Evolutionary conservation across 2,329 filamentous ascomycete genomes (phyloP).

Genomic region (Cladophialophora bantiana): DNA sequence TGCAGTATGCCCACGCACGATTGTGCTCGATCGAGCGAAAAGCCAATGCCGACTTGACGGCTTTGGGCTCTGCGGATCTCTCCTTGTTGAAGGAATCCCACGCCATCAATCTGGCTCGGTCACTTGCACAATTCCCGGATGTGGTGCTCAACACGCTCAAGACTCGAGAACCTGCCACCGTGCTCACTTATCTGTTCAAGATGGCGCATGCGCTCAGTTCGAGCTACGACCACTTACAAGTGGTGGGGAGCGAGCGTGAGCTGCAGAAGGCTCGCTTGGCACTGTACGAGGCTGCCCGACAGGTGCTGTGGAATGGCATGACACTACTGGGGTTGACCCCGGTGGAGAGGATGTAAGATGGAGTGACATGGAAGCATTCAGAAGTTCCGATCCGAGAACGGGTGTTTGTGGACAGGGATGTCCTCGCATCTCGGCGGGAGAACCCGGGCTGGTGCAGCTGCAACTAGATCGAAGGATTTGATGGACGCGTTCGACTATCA

Average conservation of each 20-base stretch:
- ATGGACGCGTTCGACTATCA: conserved; percentile 5
- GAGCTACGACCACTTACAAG: conserved; percentile 68
- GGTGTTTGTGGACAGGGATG: conserved; percentile 18
- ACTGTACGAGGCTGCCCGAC: conserved; percentile 67
- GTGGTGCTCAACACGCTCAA: conserved; percentile 68
- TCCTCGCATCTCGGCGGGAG: conserved; percentile 24
- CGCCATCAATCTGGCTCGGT: conserved; percentile 66
- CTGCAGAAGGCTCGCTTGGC: conserved; percentile 66
- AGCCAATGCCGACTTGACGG: conserved; percentile 55
- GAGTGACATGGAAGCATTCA: conserved; percentile 12
- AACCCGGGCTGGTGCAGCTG: conserved; percentile 22
- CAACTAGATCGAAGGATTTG: conserved; percentile 10
- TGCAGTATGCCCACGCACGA: conserved; percentile 69
- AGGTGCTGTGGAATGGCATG: conserved; percentile 72
- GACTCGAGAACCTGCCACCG: conserved; percentile 70
- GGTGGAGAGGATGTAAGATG: conserved; percentile 57
- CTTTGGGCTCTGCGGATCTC: conserved; percentile 63
- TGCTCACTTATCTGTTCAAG: conserved; percentile 72
- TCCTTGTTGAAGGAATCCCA: conserved; percentile 68
- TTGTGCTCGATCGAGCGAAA: conserved; percentile 67
- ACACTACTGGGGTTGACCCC: conserved; percentile 69
- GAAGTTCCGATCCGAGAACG: conserved; percentile 8
- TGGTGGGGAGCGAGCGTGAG: conserved; percentile 65
- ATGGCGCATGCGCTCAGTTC: conserved; percentile 69
- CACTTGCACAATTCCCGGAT: conserved; percentile 70